Base-by-base conservation (phyloP, 495 filamentous ascomycete species). In the Pseudomonodictys pantanalensis region DNA sequence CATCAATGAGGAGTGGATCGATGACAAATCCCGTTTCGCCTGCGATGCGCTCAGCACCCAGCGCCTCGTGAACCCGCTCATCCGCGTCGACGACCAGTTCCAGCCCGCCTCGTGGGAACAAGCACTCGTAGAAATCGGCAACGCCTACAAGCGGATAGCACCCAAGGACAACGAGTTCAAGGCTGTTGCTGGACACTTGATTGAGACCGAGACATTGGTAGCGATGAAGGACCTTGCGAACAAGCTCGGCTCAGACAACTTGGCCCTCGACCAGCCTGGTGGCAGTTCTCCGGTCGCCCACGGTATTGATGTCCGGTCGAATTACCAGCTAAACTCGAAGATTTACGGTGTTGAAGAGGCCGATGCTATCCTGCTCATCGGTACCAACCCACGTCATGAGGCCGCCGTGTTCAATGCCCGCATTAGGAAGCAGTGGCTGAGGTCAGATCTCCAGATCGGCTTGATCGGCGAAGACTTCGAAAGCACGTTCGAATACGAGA, bases 1-100 rank as follows among this genome's bases (percentile, higher is more conserved):
- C 70, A 83, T 98, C 59, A 98, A 98, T 72, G 93, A 98, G 75
- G 93, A 97, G 75, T 98, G 93, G 93, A 96, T 98, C 69, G 92
- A 97, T 69, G 93, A 98, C 78, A 98, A 98, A 78, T 87, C 90
- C 22, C 82, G 93, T 28, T 98, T 97, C 73, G 92, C 93, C 7
- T 96, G 91, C 72, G 93, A 98, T 75, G 93, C 92, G n/a, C 77
- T 98, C 59, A 92, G 87, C 80, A 96, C 91, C 29, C 93, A 98
- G 72, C 80, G 93, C 55, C 79, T 98, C 22, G 97, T 93, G 29
- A 93, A 90, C 41, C 93, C 93, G 3, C 76, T 98, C 38, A 88
- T 96, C 62, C 88, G 95, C 68, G 83, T 85, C 49, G 88, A 92
- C 41, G 86, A 89, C 63, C 88, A 90, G 67, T 97, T 97, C 73